Conservation (phyloP, 441 rosid genomes). For the Corymbia citriodora region DNA sequence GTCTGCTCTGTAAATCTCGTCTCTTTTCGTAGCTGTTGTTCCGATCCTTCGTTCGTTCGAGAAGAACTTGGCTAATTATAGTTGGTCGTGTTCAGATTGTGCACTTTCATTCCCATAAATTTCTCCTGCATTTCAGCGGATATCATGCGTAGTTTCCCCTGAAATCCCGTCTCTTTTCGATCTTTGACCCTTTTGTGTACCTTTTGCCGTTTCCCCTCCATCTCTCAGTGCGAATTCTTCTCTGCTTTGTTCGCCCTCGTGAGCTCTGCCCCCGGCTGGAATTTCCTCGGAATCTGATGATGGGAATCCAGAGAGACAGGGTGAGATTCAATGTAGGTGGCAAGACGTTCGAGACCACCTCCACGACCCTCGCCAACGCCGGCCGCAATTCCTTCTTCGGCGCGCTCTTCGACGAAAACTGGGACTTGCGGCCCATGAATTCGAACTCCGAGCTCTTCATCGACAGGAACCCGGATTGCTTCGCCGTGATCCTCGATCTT, state of each 20-base stretch:
- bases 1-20: not conserved
- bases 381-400: conserved; percentile 90
- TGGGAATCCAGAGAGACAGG: conserved; percentile 68
- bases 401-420: conserved; percentile 65
- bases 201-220: not conserved
- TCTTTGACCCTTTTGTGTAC: not conserved
- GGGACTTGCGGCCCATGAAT: conserved; percentile 35
- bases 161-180: not conserved
- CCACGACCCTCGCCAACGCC: conserved; percentile 86
- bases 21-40: not conserved
- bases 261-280: not conserved
- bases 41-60: not conserved
- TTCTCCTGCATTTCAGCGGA: conserved; percentile 18
- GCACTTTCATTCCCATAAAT: not conserved
- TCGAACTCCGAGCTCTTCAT: conserved; percentile 38
- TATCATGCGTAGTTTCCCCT: not conserved
- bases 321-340: conserved; percentile 90
- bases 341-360: conserved; percentile 72
- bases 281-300: conserved; percentile 6
- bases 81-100: not conserved
- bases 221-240: not conserved
- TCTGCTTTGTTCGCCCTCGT: not conserved
- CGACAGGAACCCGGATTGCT: conserved; percentile 86
- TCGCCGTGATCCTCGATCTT: conserved; percentile 81
- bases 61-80: not conserved